Base-by-base conservation (phyloP, 2,329 filamentous ascomycete species). In the Talaromyces sp. region DNA sequence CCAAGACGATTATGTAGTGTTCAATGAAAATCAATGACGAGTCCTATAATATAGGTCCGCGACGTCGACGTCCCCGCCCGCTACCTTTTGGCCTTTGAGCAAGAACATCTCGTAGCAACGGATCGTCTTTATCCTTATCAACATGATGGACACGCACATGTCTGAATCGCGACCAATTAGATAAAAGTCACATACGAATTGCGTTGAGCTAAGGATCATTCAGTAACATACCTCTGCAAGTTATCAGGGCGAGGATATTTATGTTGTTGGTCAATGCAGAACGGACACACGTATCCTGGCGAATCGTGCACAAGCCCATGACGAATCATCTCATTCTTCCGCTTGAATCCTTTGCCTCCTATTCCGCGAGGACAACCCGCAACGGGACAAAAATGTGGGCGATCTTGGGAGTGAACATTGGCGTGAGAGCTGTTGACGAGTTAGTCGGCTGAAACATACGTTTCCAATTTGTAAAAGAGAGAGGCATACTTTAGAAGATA, bases 221-320 rank as follows among this genome's bases (percentile, higher is more conserved):
- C 43, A 27, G 43, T 27, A 8, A 65, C 85, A 69, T 83, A 96
- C 92, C 94, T 88, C 81, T 97, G 94, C 64, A 99, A 81, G 82
- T 98, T 98, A 76, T 99, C 95, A 39, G 95, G 95, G 70, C 95
- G 85, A 5, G 95, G 95, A 76, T 98, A 98, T 74, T 90, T 93
- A 77, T 97, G 94, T 75, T 97, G 93, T 69, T 93, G 86, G 73
- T 97, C 93, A 1, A 92, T 91, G 76, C 95, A 99, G 74, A 97
- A 98, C 0, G 95, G 95, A 76, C 95, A 99, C 35, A 97, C 89
- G 73, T 98, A 99, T 66, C 94, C 94, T 1, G 95, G 95, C 8
- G 92, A 96, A 69, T 93, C 90, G 73, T 99, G 95, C 3, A 98
- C 95, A 3, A 98, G 85, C 1, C 94, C 93, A 72, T 89, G 87